Evolutionary conservation across 805 yeast species (phyloP), one percentile per base, ranked within the genome.

Genomic region (Candida arabinofermentans): DNA sequence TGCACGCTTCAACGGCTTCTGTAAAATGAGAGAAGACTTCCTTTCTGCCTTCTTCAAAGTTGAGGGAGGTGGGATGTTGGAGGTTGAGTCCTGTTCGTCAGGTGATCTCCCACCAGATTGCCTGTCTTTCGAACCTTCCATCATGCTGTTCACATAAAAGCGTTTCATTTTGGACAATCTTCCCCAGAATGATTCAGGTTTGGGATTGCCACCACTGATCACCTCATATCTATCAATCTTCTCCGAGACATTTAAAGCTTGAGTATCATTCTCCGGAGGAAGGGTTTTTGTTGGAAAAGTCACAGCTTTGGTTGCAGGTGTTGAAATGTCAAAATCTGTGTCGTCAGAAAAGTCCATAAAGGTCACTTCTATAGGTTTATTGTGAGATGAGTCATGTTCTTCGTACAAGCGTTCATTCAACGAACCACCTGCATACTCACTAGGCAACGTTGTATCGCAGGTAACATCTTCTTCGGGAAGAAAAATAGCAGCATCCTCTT

Each of bases 221-320:
- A 55, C 48, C 42, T 61, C 66, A 44, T 53, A 61, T 41, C 48
- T 59, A 24, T 59, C 56, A 17, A 61, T 44, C 36, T 54, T 61
- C 14, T 54, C 55, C 8, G 59, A 55, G 27, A 61, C 48, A 1
- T 53, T 36, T 24, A 48, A 31, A 14, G 35, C 29, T 13, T 37
- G 34, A 30, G 13, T 16, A 5, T 30, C 22, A 5, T 23, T 6
- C 6, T 29, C 34, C 3, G 22, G 22, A 2, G 18, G 18, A 17
- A 19, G 8, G 4, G 17, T 19, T 27, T n/a, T 18, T 16, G 29
- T 6, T 24, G 27, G 17, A 16, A 9, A 13, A 4, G 22, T 4
- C 18, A 16, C 22, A 24, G 8, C n/a, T 33, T 33, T n/a, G 49
- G 46, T n/a, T 5, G 51, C 40, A 4, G 51, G 44, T n/a, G 51